phyloP scores from a whole-genome alignment of 441 rosid species.

The Euphorbia schlechtendalii region DNA sequence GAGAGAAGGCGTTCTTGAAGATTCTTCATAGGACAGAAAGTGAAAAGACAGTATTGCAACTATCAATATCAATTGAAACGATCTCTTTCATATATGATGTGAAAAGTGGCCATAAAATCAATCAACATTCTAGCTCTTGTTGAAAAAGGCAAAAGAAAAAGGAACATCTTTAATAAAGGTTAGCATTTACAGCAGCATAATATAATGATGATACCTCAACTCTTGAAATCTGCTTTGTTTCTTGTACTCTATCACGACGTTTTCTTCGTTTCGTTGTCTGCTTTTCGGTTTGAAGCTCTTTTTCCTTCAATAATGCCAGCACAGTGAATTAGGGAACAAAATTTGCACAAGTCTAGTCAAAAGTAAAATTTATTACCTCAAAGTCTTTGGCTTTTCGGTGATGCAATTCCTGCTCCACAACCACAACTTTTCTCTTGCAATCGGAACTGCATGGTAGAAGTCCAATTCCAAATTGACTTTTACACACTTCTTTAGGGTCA shows the following conservation, averaged over 20 bases:
- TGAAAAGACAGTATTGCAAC: not conserved
- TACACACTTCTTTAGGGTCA: slow-evolving; percentile 57
- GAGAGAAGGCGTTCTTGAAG: slow-evolving; percentile 20
- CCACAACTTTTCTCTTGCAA: slow-evolving; percentile 60
- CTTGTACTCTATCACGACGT: slow-evolving; percentile 49
- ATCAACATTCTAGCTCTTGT: not conserved
- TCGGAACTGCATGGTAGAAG: slow-evolving; percentile 67
- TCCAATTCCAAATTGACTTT: slow-evolving; percentile 67
- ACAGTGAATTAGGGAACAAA: not conserved
- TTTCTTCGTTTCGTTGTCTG: slow-evolving; percentile 54
- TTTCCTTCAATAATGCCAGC: slow-evolving; percentile 36
- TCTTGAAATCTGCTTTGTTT: slow-evolving; percentile 39
- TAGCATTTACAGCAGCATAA: not conserved
- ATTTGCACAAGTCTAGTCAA: not conserved
- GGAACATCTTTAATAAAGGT: not conserved
- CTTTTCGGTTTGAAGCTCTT: slow-evolving; percentile 40
- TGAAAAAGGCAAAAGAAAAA: not conserved
- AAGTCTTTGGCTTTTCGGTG: slow-evolving; percentile 52
- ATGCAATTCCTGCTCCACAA: slow-evolving; percentile 50
- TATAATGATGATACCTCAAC: slow-evolving; percentile 41
- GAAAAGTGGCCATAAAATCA: not conserved
- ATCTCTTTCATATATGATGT: not conserved
- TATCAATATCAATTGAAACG: not conserved
- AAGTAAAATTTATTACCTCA: slow-evolving; percentile 45
- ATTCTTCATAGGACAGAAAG: slow-evolving; percentile 36